Evolutionary conservation across 2,329 filamentous ascomycete species (phyloP).

Genomic region (Diplocarpon mali): DNA sequence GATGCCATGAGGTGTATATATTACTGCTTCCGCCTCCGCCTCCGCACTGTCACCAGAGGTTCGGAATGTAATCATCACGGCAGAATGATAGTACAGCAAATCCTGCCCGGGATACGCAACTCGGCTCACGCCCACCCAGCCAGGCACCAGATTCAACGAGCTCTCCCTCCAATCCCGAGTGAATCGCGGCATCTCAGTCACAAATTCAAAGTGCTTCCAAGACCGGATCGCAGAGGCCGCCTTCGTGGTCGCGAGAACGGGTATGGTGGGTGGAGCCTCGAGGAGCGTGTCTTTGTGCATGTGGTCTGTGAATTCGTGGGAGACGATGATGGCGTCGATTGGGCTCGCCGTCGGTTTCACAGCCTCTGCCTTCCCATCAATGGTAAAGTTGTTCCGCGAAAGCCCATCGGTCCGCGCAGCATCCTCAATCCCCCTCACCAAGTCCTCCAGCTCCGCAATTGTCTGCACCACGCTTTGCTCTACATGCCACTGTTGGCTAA

Average conservation of each 20-base stretch:
- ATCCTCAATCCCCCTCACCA: slow-evolving; percentile 39
- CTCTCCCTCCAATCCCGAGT: slow-evolving; percentile 26
- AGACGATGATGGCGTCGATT: slow-evolving; percentile 49
- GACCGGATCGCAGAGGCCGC: slow-evolving; percentile 44
- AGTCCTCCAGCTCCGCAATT: slow-evolving; percentile 42
- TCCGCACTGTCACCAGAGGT: background rate
- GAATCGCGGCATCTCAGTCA: slow-evolving; percentile 31
- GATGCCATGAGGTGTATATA: slow-evolving; percentile 57
- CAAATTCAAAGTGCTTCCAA: slow-evolving; percentile 48
- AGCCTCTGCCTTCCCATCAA: background rate
- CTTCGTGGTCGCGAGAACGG: slow-evolving; percentile 48
- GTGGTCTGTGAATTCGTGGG: slow-evolving; percentile 57
- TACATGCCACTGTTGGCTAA: slow-evolving; percentile 54
- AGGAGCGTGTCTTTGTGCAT: slow-evolving; percentile 51
- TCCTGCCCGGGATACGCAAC: slow-evolving; percentile 41
- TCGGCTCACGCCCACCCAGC: slow-evolving; percentile 50
- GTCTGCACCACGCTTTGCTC: slow-evolving; percentile 41
- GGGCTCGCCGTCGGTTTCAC: slow-evolving; percentile 23
- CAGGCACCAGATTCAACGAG: slow-evolving; percentile 32
- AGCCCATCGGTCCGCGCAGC: slow-evolving; percentile 2
- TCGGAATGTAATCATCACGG: slow-evolving; percentile 46
- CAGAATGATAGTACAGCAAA: slow-evolving; percentile 49
- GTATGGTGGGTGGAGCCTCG: slow-evolving; percentile 40
- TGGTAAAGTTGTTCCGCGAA: background rate
- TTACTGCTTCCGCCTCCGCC: slow-evolving; percentile 38